Evolutionary conservation across 345 rosid species (phyloP).

Genomic region (Jatropha curcas): DNA sequence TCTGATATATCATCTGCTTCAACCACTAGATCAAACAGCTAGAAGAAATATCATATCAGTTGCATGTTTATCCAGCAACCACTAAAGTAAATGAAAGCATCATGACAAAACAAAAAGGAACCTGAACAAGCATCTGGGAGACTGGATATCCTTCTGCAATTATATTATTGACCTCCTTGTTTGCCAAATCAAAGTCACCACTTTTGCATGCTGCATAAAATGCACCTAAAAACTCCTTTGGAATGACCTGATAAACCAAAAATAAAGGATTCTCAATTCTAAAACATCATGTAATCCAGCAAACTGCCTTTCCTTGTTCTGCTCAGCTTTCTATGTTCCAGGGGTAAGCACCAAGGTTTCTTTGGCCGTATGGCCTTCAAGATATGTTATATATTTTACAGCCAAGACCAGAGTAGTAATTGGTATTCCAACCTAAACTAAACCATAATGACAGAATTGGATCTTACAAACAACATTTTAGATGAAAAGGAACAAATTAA

Average conservation of each 20-base stretch:
- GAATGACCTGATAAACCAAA: slow-evolving; percentile 57
- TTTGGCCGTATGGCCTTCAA: neutral
- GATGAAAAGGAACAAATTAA: neutral
- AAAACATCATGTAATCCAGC: neutral
- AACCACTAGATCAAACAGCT: slow-evolving; percentile 70
- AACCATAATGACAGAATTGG: neutral
- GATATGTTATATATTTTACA: neutral
- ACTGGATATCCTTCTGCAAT: slow-evolving; percentile 93
- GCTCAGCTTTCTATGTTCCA: neutral
- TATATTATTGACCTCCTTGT: slow-evolving; percentile 74
- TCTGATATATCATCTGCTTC: slow-evolving; percentile 73
- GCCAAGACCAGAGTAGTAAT: neutral
- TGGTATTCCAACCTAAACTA: slow-evolving; percentile 6
- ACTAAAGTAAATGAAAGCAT: neutral
- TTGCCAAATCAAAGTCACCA: slow-evolving; percentile 84
- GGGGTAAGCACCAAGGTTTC: neutral
- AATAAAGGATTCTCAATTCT: neutral
- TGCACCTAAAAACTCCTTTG: slow-evolving; percentile 57
- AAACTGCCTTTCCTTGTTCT: neutral
- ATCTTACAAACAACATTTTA: neutral
- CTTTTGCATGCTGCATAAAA: slow-evolving; percentile 73
- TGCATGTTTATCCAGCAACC: slow-evolving; percentile 1
- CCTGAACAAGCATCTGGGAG: slow-evolving; percentile 86
- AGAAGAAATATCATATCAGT: slow-evolving; percentile 28
- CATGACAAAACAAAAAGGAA: slow-evolving; percentile 17